Percentiles rank a stretch among this genome's conserved stretches.
Conservation (phyloP, 1,139 yeast genomes). For the Maudiozyma humilis region DNA sequence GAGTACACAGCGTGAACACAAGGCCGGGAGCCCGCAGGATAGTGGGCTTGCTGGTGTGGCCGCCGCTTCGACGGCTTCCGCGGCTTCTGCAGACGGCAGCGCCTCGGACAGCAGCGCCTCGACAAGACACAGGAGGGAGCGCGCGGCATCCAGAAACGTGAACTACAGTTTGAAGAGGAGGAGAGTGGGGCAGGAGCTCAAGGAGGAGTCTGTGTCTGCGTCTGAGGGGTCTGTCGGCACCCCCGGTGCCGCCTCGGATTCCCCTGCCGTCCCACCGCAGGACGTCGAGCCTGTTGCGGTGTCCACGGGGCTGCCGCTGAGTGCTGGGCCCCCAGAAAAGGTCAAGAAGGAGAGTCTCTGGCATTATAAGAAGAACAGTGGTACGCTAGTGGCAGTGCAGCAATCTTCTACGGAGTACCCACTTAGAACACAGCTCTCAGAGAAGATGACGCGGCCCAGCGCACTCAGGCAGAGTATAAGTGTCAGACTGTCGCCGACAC, state of each 20-base stretch:
- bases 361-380: slow-evolving; percentile 15
- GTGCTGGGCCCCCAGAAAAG: slow-evolving; percentile 27
- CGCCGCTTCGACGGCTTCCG: too few species aligned
- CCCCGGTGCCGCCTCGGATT: too few species aligned
- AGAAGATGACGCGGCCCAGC: slow-evolving; percentile 17
- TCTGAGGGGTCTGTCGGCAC: too few species aligned
- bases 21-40: too few species aligned
- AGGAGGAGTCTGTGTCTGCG: slow-evolving; percentile 3
- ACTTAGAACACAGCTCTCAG: slow-evolving; percentile 20
- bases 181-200: slow-evolving; percentile 24
- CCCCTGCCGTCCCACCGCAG: neutral
- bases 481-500: slow-evolving; percentile 2
- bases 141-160: slow-evolving; percentile 26
- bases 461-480: slow-evolving; percentile 16
- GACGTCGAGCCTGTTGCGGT: slow-evolving; percentile 21
- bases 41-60: too few species aligned
- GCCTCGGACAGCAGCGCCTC: neutral
- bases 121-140: too few species aligned
- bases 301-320: slow-evolving; percentile 28
- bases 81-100: too few species aligned
- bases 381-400: neutral
- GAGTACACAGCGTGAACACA: too few species aligned
- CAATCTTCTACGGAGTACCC: neutral
- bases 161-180: slow-evolving; percentile 29
- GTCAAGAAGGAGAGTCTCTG: slow-evolving; percentile 26